A percentile compares a stretch with the other conserved stretches of the same genome.
Conservation (phyloP, 1,139 yeast species). For the Magnusiomyces magnusii region DNA sequence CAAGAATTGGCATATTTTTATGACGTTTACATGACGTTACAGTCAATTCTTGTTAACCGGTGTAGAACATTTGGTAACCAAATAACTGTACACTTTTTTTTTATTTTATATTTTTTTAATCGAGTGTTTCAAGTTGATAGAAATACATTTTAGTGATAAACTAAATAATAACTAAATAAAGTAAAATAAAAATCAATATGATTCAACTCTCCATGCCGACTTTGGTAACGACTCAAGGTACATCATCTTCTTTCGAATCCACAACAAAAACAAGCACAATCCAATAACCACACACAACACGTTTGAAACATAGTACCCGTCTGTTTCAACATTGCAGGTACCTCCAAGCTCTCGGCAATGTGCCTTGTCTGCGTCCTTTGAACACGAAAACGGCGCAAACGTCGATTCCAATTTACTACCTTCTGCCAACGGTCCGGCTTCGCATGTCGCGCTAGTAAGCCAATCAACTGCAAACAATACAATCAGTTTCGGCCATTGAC, state of each 20-base stretch:
- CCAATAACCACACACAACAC: conserved; percentile 65
- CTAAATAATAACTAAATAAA: too few species aligned
- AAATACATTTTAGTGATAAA: too few species aligned
- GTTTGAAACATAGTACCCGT: conserved; percentile 83
- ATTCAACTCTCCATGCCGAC: conserved; percentile 58
- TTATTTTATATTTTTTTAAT: too few species aligned
- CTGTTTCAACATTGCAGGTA: conserved; percentile 45
- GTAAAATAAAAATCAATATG: neutral
- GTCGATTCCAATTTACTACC: conserved; percentile 8
- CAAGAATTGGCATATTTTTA: too few species aligned
- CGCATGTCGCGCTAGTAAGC: conserved; percentile 60
- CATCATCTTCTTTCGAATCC: conserved; percentile 54
- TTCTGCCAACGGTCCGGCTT: conserved; percentile 19
- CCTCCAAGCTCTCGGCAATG: conserved; percentile 55
- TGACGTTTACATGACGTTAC: too few species aligned
- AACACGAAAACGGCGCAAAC: conserved; percentile 38
- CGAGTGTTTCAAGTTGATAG: too few species aligned
- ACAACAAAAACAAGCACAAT: conserved; percentile 51
- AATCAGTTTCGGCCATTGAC: conserved; percentile 91
- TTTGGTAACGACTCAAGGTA: conserved; percentile 56
- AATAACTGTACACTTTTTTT: too few species aligned
- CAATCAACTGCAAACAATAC: conserved; percentile 73
- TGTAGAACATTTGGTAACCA: too few species aligned
- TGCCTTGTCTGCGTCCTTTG: conserved; percentile 38
- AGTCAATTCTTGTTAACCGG: too few species aligned